phyloP scores from a whole-genome alignment of 2,329 filamentous ascomycete genomes.

The Stagonosporopsis cucurbitacearum region DNA sequence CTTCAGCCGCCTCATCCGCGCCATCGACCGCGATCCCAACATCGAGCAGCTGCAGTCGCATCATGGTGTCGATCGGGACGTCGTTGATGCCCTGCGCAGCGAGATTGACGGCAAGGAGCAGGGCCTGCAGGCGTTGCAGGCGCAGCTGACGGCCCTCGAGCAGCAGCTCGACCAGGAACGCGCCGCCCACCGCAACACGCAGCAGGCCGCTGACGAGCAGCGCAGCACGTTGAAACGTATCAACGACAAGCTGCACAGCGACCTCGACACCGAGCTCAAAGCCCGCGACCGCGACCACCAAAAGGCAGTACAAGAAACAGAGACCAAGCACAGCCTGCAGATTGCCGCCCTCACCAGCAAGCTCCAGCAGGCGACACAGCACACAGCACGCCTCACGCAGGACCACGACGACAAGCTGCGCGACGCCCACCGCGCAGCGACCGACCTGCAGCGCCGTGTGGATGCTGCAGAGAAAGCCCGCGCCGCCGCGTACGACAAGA shows the following conservation, averaged over 20 bases:
- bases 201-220: slow-evolving; percentile 56
- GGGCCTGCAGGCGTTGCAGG: slow-evolving; percentile 63
- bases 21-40: slow-evolving; percentile 89
- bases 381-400: slow-evolving; percentile 40
- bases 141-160: slow-evolving; percentile 61
- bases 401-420: slow-evolving; percentile 45
- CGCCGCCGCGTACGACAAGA: slow-evolving; percentile 36
- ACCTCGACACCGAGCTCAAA: slow-evolving; percentile 71
- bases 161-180: slow-evolving; percentile 73
- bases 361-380: slow-evolving; percentile 41
- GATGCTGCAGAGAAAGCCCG: slow-evolving; percentile 34
- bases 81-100: slow-evolving; percentile 82
- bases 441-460: slow-evolving; percentile 38
- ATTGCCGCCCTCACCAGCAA: slow-evolving; percentile 46
- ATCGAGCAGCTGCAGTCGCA: slow-evolving; percentile 85
- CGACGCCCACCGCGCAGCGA: slow-evolving; percentile 30
- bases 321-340: slow-evolving; percentile 57
- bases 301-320: slow-evolving; percentile 48
- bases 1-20: slow-evolving; percentile 81
- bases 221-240: slow-evolving; percentile 64
- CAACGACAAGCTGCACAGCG: slow-evolving; percentile 73
- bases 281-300: slow-evolving; percentile 52
- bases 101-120: slow-evolving; percentile 78
- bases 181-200: slow-evolving; percentile 71
- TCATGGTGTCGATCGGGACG: slow-evolving; percentile 89